Conservation (phyloP, 2,329 filamentous ascomycete species). For the Penicillium hordei region DNA sequence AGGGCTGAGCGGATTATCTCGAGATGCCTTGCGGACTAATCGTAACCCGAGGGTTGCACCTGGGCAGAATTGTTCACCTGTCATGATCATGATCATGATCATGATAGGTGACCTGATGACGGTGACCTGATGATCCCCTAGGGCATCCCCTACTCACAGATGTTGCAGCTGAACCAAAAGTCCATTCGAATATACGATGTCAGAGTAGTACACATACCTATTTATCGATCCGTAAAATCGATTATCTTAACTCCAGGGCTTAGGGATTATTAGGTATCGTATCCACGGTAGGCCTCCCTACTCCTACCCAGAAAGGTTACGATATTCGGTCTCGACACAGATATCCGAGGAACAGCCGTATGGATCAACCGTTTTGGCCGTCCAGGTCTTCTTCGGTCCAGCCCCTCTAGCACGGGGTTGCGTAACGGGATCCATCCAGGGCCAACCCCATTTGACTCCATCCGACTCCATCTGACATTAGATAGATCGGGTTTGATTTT, state of each 20-base stretch:
- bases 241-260: neutral
- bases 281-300: conserved; percentile 16
- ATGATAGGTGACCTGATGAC: too few species aligned
- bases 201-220: neutral
- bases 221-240: neutral
- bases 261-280: neutral
- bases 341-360: neutral
- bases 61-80: neutral
- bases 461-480: neutral
- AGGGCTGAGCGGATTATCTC: neutral
- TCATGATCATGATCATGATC: neutral
- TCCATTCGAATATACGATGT: neutral
- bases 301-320: conserved; percentile 8
- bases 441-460: neutral
- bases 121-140: neutral
- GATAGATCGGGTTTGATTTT: neutral
- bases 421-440: neutral
- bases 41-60: neutral
- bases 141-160: neutral
- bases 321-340: neutral
- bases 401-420: neutral
- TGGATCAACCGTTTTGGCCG: neutral
- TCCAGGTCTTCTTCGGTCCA: neutral
- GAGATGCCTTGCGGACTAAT: conserved; percentile 1
- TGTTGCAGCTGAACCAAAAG: neutral